phyloP scores from a whole-genome alignment of 2,329 filamentous ascomycete genomes.

The Metarhizium robertsii region DNA sequence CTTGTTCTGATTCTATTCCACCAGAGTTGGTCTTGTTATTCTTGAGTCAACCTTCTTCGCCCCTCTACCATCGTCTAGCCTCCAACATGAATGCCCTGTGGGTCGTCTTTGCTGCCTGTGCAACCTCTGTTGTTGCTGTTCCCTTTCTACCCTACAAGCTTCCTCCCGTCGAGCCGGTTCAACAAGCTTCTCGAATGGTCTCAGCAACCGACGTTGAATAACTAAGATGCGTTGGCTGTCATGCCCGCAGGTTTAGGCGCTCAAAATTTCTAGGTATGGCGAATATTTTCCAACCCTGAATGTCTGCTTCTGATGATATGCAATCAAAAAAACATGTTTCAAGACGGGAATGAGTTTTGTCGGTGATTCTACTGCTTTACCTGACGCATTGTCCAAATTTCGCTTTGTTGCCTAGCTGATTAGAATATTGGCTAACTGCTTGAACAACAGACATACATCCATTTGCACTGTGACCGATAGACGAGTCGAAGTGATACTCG shows the following conservation, averaged over 20 bases:
- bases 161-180: neutral
- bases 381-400: neutral
- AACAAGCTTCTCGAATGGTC: neutral
- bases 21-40: too few species aligned
- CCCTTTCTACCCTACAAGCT: slow-evolving; percentile 11
- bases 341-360: slow-evolving; percentile 27
- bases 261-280: neutral
- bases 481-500: too few species aligned
- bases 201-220: slow-evolving; percentile 10
- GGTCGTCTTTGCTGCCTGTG: slow-evolving; percentile 12
- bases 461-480: too few species aligned
- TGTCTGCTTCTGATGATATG: slow-evolving; percentile 10
- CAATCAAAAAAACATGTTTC: slow-evolving; percentile 22
- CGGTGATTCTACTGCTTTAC: slow-evolving; percentile 20
- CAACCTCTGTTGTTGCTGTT: slow-evolving; percentile 11
- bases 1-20: too few species aligned
- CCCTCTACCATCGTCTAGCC: neutral
- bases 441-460: neutral
- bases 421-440: neutral
- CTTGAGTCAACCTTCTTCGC: too few species aligned
- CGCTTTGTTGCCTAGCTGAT: neutral
- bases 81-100: slow-evolving; percentile 14
- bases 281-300: neutral
- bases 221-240: neutral
- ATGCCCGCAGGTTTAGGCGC: neutral